Evolutionary conservation across 139 green algal species (phyloP), one percentile per base, ranked within the genome.

Genomic region (Haematococcus lacustris): DNA sequence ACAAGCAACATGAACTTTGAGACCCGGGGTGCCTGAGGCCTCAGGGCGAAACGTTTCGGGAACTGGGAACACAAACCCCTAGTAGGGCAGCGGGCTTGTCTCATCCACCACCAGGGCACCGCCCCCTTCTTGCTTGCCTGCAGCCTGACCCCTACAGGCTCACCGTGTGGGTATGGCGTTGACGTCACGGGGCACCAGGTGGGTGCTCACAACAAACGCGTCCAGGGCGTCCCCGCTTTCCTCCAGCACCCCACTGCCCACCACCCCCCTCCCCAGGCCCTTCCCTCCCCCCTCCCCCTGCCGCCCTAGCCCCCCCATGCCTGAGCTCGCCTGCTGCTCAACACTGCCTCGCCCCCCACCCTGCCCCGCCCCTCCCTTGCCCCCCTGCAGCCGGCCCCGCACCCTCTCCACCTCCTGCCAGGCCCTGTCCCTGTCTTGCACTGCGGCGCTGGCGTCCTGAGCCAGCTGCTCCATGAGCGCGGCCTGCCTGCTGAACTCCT

Each of bases 401-500:
- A n/a, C n/a, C n/a, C n/a, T n/a, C n/a, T n/a, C n/a, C n/a, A n/a
- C n/a, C n/a, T n/a, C 71, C 35, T 38, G 33, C 67, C 74, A 74
- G 0, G 74, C 74, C 23, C 38, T 38, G 43, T 79, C 59, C 28
- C 74, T 57, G 21, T 71, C 74, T 5, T 30, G 50, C 43, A 74
- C n/a, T 5, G 74, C 74, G 0, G 41, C 32, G 43, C 28, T 34
- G 41, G 74, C 74, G 32, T 79, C 68, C 26, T 33, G 53, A 7
- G 68, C 68, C 13, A 79, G 67, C 21, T 67, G 39, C 35, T 75
- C 74, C 74, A 79, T 75, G 28, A 63, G 41, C 3, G 41, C 74
- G 23, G 68, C 66, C 43, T 79, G 74, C n/a, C 74, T 67, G 26
- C 57, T 38, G 0, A 79, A 50, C 3, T 79, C 74, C 61, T 79